Evolutionary conservation across 169 alveolate genomes (phyloP).

Genomic region (Eimeria praecox): DNA sequence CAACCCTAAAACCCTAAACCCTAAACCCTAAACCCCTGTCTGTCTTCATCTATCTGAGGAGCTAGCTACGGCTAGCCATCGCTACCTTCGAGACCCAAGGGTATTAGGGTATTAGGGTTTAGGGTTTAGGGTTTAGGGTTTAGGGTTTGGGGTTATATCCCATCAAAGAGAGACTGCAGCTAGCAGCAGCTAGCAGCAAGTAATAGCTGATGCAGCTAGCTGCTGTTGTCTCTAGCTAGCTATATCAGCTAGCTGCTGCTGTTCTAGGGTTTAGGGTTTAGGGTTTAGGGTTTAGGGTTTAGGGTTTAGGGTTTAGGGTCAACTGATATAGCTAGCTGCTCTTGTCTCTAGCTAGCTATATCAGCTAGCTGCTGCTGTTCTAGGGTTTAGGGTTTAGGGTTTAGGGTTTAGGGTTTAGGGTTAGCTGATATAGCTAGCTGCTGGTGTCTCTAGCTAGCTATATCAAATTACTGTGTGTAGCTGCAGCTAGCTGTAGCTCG

Average conservation of each 20-base stretch:
- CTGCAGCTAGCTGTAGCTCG: neutral
- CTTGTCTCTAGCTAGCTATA: too few species aligned
- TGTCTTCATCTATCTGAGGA: neutral
- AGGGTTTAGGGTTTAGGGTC: neutral
- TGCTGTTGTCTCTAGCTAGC: too few species aligned
- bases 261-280: slow-evolving; percentile 11
- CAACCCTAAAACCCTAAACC: slow-evolving; percentile 7
- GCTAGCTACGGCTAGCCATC: neutral
- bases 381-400: slow-evolving; percentile 31
- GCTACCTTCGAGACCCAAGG: neutral
- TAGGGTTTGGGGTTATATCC: neutral
- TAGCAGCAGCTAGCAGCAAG: too few species aligned
- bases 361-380: too few species aligned
- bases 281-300: slow-evolving; percentile 17
- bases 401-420: slow-evolving; percentile 22
- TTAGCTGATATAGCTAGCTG: neutral
- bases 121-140: neutral
- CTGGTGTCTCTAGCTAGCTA: neutral
- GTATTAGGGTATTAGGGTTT: slow-evolving; percentile 4
- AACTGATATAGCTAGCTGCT: neutral
- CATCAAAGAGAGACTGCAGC: too few species aligned
- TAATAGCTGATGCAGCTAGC: too few species aligned
- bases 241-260: too few species aligned
- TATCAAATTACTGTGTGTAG: neutral
- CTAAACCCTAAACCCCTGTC: neutral